Base-by-base conservation (phyloP, 768 basidiomycete species). In the Mycena kentingensis region DNA sequence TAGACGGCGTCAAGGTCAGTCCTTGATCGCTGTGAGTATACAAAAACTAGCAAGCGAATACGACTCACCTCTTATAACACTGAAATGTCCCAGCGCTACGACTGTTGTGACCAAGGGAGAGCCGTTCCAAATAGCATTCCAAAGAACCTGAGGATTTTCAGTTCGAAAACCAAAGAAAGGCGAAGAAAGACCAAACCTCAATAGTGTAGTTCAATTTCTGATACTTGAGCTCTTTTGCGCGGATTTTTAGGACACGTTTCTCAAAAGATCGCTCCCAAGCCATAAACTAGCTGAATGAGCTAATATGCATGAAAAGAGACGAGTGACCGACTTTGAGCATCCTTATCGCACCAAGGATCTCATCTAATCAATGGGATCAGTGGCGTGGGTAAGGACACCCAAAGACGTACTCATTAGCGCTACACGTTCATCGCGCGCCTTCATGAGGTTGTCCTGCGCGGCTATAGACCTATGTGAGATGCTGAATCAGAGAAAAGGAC, bases 261-360 rank as follows among this genome's bases (percentile, higher is more conserved):
- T 96, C 93, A 60, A 95, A 95, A 64, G 83, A 91, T 22, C 93
- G 84, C 67, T 97, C 93, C 93, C 79, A 81, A 15, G 92, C 93
- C 92, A 96, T 95, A 70, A 95, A 97, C 85, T 88, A 61, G 18
- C n/a, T n/a, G n/a, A n/a, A n/a, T n/a, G n/a, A n/a, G n/a, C n/a
- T 21, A 34, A 28, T 13, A 27, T 47, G 15, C 3, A 54, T 3
- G 52, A 36, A 2, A 45, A 42, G 48, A 44, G 45, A 39, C 15
- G 29, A 28, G 1, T 19, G 18, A 43, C 43, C 24, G 32, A 77
- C 77, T 63, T 96, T 95, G 60, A 95, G 82, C 91, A 95, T 95
- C 26, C 92, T 80, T 52, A 95, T 94, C 12, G 82, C 92, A 42
- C 91, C 91, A 10, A 94, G 73, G 54, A 94, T 83, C 86, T 95